phyloP scores from a whole-genome alignment of 192 early-diverging fungal species.

The Linderina pennispora region DNA sequence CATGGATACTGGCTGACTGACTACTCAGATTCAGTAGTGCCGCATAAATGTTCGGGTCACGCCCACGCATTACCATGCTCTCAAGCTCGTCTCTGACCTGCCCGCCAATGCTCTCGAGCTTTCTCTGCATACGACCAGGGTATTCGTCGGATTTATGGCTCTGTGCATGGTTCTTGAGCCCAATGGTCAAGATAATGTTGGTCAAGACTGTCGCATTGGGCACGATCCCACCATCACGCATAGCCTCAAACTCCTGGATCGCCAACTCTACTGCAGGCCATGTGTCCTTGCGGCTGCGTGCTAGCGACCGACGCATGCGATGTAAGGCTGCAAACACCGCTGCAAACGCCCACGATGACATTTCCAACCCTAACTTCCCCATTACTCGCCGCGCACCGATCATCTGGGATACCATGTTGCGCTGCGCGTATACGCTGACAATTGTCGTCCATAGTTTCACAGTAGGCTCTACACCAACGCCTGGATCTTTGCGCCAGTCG shows the following conservation, averaged over 20 bases:
- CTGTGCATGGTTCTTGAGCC: constrained; percentile 16
- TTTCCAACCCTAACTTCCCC: constrained; percentile 13
- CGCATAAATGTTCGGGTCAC: constrained; percentile 26
- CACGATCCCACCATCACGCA: constrained; percentile 8
- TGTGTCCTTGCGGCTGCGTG: constrained; percentile 7
- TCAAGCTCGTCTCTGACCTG: constrained; percentile 18
- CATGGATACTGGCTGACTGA: constrained; percentile 3
- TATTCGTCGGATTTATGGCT: too few species aligned
- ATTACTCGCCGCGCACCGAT: constrained; percentile 16
- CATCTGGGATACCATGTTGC: constrained; percentile 37
- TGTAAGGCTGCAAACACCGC: constrained; percentile 37
- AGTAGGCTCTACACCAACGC: constrained; percentile 13
- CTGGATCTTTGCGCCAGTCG: constrained; percentile 9
- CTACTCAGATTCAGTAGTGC: constrained; percentile 20
- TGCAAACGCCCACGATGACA: constrained; percentile 16
- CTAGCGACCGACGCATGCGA: constrained; percentile 9
- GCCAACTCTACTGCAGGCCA: constrained; percentile 14
- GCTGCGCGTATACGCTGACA: constrained; percentile 21
- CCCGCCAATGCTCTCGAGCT: neutral
- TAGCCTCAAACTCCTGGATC: constrained; percentile 25
- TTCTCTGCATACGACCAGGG: constrained; percentile 3
- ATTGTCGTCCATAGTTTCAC: constrained; percentile 29
- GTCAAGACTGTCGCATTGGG: constrained; percentile 29
- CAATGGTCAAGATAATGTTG: constrained; percentile 28
- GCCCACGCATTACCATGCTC: constrained; percentile 9